Conservation (phyloP, 306 rosid genomes). For the apple (Malus domestica) region DNA sequence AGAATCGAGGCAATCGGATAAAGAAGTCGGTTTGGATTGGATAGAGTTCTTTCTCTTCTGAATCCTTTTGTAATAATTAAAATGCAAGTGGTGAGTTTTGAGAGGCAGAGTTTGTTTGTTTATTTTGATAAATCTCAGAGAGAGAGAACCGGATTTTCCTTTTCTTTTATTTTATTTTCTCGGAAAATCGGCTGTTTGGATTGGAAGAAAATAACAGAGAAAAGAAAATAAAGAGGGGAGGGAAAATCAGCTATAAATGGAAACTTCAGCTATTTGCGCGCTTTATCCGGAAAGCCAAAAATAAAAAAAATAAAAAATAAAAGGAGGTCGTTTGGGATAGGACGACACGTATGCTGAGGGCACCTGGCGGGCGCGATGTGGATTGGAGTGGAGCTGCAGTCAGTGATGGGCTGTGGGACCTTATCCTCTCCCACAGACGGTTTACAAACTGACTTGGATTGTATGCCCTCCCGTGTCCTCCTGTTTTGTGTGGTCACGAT, state of each 20-base stretch:
- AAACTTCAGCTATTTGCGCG: background rate
- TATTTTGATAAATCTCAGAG: slow-evolving; percentile 19
- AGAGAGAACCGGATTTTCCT: background rate
- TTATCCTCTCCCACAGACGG: slow-evolving; percentile 25
- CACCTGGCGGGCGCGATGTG: background rate
- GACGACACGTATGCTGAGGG: slow-evolving; percentile 12
- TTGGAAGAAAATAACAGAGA: background rate
- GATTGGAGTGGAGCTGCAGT: slow-evolving; percentile 1
- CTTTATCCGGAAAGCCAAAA: no score
- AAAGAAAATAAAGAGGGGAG: background rate
- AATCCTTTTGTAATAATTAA: background rate
- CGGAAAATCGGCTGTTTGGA: slow-evolving; percentile 12
- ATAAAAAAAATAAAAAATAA: background rate
- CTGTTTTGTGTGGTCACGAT: no score
- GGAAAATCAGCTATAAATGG: background rate
- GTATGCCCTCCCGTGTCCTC: no score
- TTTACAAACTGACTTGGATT: no score
- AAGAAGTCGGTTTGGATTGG: slow-evolving; percentile 13
- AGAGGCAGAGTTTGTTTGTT: slow-evolving; percentile 23
- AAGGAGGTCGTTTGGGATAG: background rate
- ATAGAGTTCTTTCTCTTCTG: background rate
- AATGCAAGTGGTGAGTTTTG: slow-evolving; percentile 19
- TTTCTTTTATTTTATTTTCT: background rate
- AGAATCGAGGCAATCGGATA: slow-evolving; percentile 48
- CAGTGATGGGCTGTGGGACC: slow-evolving; percentile 19